Evolutionary conservation across 495 filamentous ascomycete species (phyloP), one percentile per base, ranked within the genome.

Genomic region (Lentithecium fluviatile): DNA sequence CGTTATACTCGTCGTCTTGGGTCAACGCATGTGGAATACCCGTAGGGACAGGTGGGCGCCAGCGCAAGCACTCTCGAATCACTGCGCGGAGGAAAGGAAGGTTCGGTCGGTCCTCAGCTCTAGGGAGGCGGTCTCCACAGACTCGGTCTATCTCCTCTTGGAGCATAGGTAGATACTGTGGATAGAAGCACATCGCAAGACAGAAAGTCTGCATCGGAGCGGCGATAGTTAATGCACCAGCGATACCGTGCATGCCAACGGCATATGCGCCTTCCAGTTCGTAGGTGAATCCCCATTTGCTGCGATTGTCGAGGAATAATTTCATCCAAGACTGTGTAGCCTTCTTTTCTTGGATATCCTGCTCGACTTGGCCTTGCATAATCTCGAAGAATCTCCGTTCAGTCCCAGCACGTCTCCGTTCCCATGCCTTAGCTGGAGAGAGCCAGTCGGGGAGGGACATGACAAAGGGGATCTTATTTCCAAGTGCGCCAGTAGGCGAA

Each of bases 51-150:
- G 55, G 78, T 71, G 84, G 83, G 12, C 82, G 71, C 84, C 84
- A 86, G 48, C 85, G 75, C 20, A 85, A 72, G 12, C 79, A 74
- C 69, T 88, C 84, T 68, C 83, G 82, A n/a, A 85, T 76, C 11
- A 81, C 74, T 0, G 84, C 83, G 34, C 82, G 72, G 52, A 85
- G 53, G 37, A 73, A 66, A 0, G 75, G 75, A 19, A 77, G 57
- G 25, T 73, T 67, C 6, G 70, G 75, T 49, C 64, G 55, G 57
- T 76, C 74, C 15, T 63, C 58, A 17, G 62, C 40, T 19, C 21
- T 21, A 0, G 75, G 72, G 20, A 73, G 63, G 4, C 71, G 65
- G 52, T 76, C 80, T 11, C 70, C 78, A 24, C 80, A 77, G 11
- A 78, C 75, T 0, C 42, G 47, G 52, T 85, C 83, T 38, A 85